Base-by-base conservation (phyloP, 2,329 filamentous ascomycete genomes). In the Acrodontium crateriforme region DNA sequence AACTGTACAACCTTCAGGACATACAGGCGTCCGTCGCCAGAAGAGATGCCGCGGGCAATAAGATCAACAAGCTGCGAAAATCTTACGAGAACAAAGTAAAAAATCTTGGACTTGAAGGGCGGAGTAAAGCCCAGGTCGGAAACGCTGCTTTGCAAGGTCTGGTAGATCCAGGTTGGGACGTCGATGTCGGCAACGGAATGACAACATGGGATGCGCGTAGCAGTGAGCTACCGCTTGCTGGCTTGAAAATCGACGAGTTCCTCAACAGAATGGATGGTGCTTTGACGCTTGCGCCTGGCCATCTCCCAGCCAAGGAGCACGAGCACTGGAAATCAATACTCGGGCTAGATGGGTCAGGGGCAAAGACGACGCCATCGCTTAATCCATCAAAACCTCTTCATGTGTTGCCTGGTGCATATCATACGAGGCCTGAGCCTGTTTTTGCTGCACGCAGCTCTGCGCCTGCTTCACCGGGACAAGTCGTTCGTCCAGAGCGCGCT, bases 21-120 rank as follows among this genome's bases (percentile, higher is more conserved):
- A 58, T 75, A 30, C 67, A 70, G 35, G 59, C 60, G 39, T 69
- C 63, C 29, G 70, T 76, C 37, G 69, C 66, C 34, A 59, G 72
- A 29, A 62, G 57, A 27, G 69, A 77, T 47, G 68, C 69, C 10
- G 74, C 69, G n/a, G 71, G 71, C 35, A 70, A 74, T 45, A 77
- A 77, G 54, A 74, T 63, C 36, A 65, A 75, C 52, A 67, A 69
- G 46, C 56, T 77, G 22, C 59, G 72, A 20, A 68, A 67, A 41
- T 65, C 62, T 18, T 69, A 68, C 41, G 63, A 65, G 41, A 60
- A 59, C 26, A 64, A 67, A 38, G 59, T 66, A 34, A 65, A 65
- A 41, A 49, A 49, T 20, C 46, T 68, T 32, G 53, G 55, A 23
- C 54, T 66, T 10, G 54, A 60, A 15, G 65, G 65, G 25, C 59